Base-by-base conservation (phyloP, 139 green algal species). In the Chlorella sp. region DNA sequence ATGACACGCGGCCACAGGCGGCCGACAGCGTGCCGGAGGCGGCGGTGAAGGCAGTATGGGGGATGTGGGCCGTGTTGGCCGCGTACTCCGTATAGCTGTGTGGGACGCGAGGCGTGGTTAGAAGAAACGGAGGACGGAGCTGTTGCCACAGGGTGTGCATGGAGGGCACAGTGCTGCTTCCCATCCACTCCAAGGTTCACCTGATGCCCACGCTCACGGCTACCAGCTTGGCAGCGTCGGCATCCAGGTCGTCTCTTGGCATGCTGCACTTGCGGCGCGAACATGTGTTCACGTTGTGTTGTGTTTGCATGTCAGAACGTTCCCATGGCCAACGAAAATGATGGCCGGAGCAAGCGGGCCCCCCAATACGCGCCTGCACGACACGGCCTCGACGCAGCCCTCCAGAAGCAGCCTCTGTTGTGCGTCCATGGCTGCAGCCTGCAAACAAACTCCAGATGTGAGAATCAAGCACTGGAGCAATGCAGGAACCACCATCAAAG, bases 1-100 rank as follows among this genome's bases (percentile, higher is more conserved):
- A 98, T 7, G 91, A 94, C 17, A 97, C 29, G 14, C 93, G 85
- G 2, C 93, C 93, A 31, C 88, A 87, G n/a, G 88, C 86, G 0
- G 67, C 76, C 2, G 70, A 82, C 2, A 88, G 76, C 2, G 83
- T 86, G 55, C 83, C 83, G 31, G 75, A 82, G 23, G 83, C 84
- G 15, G 83, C 83, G 31, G 79, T 75, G 64, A 74, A 81, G 5
- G 83, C 76, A 0, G 58, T 80, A 38, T 77, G 73, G 42, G 33
- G 71, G 5, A 66, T 19, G 38, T 53, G 53, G 5, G 21, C 56
- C 12, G 51, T 65, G 45, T 84, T 81, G 9, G 79, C 53, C 53
- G 71, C 74, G n/a, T 84, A 84, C 64, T 84, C 79, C 25, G 55
- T 81, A 15, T 75, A 75, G 53, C 69, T n/a, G n/a, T n/a, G n/a